Percentiles rank a stretch among this genome's conserved stretches.
These are phyloP conservation scores for Pseudonitzschia pungens DNA, from an alignment of 108 stramenopile genomes.

Conservation along the genomic window DNA sequence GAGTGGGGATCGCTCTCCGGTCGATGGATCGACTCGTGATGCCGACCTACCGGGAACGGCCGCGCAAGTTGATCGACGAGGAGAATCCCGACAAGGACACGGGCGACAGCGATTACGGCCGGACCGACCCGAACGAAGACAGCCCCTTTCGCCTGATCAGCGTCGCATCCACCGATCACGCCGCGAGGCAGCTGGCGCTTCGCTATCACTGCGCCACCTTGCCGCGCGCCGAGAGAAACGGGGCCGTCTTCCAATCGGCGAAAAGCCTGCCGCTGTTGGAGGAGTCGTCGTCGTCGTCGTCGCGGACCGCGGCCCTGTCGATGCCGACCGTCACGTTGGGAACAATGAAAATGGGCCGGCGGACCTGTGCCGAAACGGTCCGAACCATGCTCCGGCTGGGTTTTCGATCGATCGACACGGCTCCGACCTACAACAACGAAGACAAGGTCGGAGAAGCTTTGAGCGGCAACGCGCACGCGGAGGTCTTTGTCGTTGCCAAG, in stretches of 20 bases:
- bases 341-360: slow-evolving; percentile 60
- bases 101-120: background rate
- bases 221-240: background rate
- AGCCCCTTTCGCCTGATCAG: slow-evolving; percentile 38
- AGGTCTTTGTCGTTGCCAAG: slow-evolving; percentile 60
- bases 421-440: slow-evolving; percentile 84
- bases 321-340: slow-evolving; percentile 66
- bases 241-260: background rate
- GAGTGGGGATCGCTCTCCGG: slow-evolving; percentile 49
- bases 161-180: slow-evolving; percentile 29
- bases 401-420: slow-evolving; percentile 69
- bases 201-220: slow-evolving; percentile 19
- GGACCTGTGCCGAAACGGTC: slow-evolving; percentile 35
- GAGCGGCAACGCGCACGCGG: background rate
- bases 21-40: slow-evolving; percentile 42
- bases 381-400: slow-evolving; percentile 40
- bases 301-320: background rate
- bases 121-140: background rate
- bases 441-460: slow-evolving; percentile 55
- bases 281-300: background rate
- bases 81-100: background rate
- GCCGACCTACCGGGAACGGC: slow-evolving; percentile 64
- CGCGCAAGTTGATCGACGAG: too few relatives aligned
- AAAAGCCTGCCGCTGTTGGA: background rate
- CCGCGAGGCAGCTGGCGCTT: slow-evolving; percentile 13